Evolutionary conservation across 148 eudicot genomes (phyloP), one percentile per base, ranked within the genome.

Genomic region (Dysphania ambrosioides): DNA sequence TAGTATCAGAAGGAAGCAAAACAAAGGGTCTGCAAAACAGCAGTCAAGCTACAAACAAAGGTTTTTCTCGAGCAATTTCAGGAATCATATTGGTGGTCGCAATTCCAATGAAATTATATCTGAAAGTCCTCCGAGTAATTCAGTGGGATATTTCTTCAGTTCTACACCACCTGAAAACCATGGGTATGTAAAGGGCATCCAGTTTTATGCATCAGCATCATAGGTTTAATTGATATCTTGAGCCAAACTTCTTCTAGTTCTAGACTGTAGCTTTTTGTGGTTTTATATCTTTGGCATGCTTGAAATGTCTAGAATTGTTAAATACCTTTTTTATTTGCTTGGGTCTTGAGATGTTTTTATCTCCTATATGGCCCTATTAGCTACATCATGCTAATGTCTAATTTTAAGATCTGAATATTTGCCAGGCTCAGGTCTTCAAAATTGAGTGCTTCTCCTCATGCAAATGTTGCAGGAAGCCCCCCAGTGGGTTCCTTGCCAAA

Each of bases 111-210:
- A 89, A 67, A 65, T 56, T 32, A 78, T 86, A 76, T 87, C 93
- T 71, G 98, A 90, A 81, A 94, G 98, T 83, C 98, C 98, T 56
- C 98, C 98, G 53, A 88, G 96, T 71, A 89, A 79, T 75, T 87
- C 97, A 5, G 88, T 94, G 81, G 98, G 98, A 5, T 94, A 87
- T 82, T 91, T 88, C 92, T 91, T 86, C 83, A 87, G 97, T 72
- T 88, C 98, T 47, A 94, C 98, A n/a, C 97, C 98, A 56, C 98
- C 98, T 47, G 98, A 95, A 36, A 86, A 72, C 82, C 93, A 84
- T 70, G 80, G 92, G 98, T 90, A 83, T 84, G 90, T 82, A n/a
- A n/a, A n/a, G n/a, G n/a, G n/a, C n/a, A n/a, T n/a, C n/a, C n/a
- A n/a, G n/a, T n/a, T n/a, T n/a, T n/a, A n/a, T n/a, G n/a, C n/a